Evolutionary conservation across 2,329 filamentous ascomycete species (phyloP).

Genomic region (Chrysoporthe puriensis): DNA sequence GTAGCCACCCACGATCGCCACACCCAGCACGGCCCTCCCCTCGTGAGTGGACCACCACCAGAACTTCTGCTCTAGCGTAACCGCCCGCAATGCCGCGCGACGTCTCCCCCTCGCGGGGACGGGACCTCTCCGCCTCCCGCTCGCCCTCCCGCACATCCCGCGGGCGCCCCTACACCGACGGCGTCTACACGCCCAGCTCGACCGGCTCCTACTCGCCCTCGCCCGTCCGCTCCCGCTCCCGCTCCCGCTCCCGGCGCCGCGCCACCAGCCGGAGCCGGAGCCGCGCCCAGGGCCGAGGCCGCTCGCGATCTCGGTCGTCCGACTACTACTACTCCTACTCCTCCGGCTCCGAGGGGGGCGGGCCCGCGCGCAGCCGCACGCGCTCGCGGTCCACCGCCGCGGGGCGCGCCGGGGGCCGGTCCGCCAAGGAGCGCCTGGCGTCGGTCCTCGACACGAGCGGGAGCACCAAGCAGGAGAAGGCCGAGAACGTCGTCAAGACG

Average conservation of each 20-base stretch:
- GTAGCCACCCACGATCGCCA: too few species aligned
- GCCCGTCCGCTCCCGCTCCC: slow-evolving; percentile 10
- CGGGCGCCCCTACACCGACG: slow-evolving; percentile 21
- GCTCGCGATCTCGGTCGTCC: slow-evolving; percentile 16
- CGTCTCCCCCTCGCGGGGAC: slow-evolving; percentile 25
- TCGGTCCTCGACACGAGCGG: slow-evolving; percentile 17
- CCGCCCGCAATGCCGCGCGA: slow-evolving; percentile 31
- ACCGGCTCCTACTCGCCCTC: slow-evolving; percentile 29
- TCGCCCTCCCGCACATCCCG: slow-evolving; percentile 29
- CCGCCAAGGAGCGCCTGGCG: slow-evolving; percentile 13
- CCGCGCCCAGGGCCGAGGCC: slow-evolving; percentile 5
- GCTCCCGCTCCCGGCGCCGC: not conserved
- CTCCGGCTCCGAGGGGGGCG: slow-evolving; percentile 25
- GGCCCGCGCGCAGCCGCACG: slow-evolving; percentile 28
- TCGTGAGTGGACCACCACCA: too few species aligned
- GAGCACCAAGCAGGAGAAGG: slow-evolving; percentile 28
- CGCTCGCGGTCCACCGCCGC: slow-evolving; percentile 9
- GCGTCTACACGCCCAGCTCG: slow-evolving; percentile 29
- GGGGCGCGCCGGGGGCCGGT: slow-evolving; percentile 1
- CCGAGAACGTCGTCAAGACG: slow-evolving; percentile 37
- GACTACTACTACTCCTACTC: slow-evolving; percentile 26
- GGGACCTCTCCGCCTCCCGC: slow-evolving; percentile 28
- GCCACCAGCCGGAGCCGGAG: slow-evolving; percentile 4
- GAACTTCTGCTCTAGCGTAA: not conserved
- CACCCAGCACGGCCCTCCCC: too few species aligned